Percentiles rank a stretch among this genome's conserved stretches.
Conservation (phyloP, 2,329 filamentous ascomycete genomes). For the Apiospora saccharicola region DNA sequence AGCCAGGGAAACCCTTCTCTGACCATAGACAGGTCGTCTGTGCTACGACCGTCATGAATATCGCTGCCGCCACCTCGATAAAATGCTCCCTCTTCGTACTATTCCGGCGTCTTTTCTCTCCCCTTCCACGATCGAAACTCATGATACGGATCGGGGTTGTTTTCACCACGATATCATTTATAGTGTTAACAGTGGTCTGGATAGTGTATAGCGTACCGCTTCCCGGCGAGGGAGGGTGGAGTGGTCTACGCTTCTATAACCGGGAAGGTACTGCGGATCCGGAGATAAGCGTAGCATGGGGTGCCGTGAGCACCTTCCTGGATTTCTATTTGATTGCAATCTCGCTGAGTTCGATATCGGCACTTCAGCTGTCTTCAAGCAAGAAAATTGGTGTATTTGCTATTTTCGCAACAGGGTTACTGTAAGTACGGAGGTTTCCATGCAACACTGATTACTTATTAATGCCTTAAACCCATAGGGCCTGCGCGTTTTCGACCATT, state of each 20-base stretch:
- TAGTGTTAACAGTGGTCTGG: background rate
- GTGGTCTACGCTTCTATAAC: background rate
- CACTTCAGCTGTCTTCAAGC: background rate
- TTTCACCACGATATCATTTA: background rate
- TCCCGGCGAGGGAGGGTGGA: background rate
- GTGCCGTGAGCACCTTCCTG: background rate
- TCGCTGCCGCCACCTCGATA: background rate
- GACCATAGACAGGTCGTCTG: background rate
- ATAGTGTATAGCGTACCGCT: background rate
- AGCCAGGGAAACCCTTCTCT: background rate
- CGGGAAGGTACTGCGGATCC: background rate
- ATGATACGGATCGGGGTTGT: background rate
- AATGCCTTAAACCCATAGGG: too few relatives aligned
- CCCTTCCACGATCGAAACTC: background rate
- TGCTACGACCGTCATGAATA: background rate
- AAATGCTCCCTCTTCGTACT: background rate
- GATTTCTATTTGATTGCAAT: background rate
- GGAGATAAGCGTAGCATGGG: background rate
- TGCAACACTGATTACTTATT: too few relatives aligned
- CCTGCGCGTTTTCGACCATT: too few relatives aligned
- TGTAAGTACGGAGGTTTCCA: background rate
- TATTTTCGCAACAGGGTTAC: background rate
- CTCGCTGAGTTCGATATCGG: background rate
- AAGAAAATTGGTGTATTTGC: background rate
- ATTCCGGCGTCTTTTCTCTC: background rate